Base-by-base conservation (phyloP, 805 yeast genomes). In the Saturnispora sanitii region DNA sequence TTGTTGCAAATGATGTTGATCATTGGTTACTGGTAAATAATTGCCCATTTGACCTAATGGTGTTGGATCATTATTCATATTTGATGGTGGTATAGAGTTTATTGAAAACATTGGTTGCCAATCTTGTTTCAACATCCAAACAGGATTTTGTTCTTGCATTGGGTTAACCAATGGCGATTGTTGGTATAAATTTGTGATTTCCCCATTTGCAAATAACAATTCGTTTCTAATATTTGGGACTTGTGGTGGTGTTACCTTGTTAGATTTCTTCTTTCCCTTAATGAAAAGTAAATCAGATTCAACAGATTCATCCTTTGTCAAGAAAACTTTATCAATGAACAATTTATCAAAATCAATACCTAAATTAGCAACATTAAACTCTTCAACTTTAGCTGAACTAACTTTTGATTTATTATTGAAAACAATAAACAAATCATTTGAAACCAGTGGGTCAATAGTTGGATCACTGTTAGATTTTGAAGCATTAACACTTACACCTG, bases 281-380 rank as follows among this genome's bases (percentile, higher is more conserved):
- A 27, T 13, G 22, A 29, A 31, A 25, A 28, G 19, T 23, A 30
- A 15, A 36, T 38, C 32, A 22, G 33, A n/a, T 35, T 51, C 16
- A 51, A 53, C 15, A 50, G 23, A 7, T 15, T 32, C 29, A 44
- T 43, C 4, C 42, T 43, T 22, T 42, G 45, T 4, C 49, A 45
- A 29, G 34, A 55, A 53, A 16, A 53, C 58, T 26, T 50, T 51
- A 36, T 52, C 54, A 4, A 54, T 44, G 36, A 53, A 55, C n/a
- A 53, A 37, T 35, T 44, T 45, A 26, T 51, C 54, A 37, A 55
- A 41, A 34, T 50, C 42, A 11, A 53, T 43, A 33, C 46, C 52
- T 8, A 46, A 35, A 9, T 49, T 28, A n/a, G 41, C 45, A 12
- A 40, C 12, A n/a, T 4, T 18, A 19, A 25, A 12, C 6, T 6